These are phyloP conservation scores for Mycosphaerelloides madeirae DNA, from an alignment of 2,329 filamentous ascomycete species.

Conservation along the genomic window DNA sequence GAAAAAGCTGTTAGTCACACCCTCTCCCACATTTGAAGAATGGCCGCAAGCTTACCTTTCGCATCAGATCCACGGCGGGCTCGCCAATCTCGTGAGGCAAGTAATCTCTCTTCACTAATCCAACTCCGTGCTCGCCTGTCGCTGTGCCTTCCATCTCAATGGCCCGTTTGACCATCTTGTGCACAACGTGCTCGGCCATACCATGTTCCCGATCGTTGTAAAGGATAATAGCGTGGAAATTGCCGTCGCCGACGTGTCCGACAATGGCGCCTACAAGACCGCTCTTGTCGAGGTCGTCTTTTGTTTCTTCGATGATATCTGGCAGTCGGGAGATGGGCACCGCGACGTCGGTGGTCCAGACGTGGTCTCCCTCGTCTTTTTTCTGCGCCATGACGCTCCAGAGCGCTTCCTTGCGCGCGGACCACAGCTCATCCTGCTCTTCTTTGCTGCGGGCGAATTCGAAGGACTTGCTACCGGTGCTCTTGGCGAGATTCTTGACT, in stretches of 20 bases:
- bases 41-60: slow-evolving; percentile 61
- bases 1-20: no score
- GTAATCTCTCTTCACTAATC: slow-evolving; percentile 80
- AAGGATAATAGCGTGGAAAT: slow-evolving; percentile 65
- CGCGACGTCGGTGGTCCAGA: slow-evolving; percentile 79
- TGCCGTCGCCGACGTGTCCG: slow-evolving; percentile 70
- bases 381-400: slow-evolving; percentile 67
- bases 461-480: slow-evolving; percentile 60
- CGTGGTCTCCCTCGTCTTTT: slow-evolving; percentile 55
- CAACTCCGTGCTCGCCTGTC: slow-evolving; percentile 79
- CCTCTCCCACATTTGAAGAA: no score
- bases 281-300: slow-evolving; percentile 58
- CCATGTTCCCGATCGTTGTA: slow-evolving; percentile 63
- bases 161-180: slow-evolving; percentile 80
- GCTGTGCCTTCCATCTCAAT: slow-evolving; percentile 77
- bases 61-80: slow-evolving; percentile 74
- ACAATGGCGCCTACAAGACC: slow-evolving; percentile 63
- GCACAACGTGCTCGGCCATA: slow-evolving; percentile 66
- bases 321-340: slow-evolving; percentile 68
- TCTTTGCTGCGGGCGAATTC: slow-evolving; percentile 62
- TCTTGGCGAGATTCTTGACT: slow-evolving; percentile 58
- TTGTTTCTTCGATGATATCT: slow-evolving; percentile 72
- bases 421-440: slow-evolving; percentile 68
- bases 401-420: slow-evolving; percentile 67
- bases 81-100: slow-evolving; percentile 71